Conservation (phyloP, 2,329 filamentous ascomycete genomes). For the Apiospora sp. region DNA sequence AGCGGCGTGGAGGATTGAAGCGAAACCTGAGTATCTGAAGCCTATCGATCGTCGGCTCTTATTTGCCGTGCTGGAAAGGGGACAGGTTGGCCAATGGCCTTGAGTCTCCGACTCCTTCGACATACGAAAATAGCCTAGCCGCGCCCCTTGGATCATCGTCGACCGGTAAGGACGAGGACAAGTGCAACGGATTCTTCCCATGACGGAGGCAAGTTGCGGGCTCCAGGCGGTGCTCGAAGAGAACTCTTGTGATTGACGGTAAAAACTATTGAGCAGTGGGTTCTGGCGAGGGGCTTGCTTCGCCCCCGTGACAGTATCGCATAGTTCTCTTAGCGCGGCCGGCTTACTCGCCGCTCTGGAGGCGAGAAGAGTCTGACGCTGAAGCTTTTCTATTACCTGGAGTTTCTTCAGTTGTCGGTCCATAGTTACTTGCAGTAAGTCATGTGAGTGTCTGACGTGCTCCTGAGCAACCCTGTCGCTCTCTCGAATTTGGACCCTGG, state of each 20-base stretch:
- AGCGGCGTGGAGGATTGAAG: background rate
- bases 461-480: background rate
- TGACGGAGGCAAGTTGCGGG: background rate
- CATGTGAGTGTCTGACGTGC: conserved; percentile 1
- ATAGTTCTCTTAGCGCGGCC: conserved; percentile 21
- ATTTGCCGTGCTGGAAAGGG: background rate
- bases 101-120: conserved; percentile 10
- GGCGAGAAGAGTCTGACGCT: background rate
- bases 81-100: conserved; percentile 26
- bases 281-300: background rate
- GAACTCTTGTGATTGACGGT: too few relatives aligned
- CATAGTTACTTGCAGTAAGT: conserved; percentile 3
- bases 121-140: conserved; percentile 19
- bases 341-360: background rate
- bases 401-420: conserved; percentile 2
- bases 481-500: background rate
- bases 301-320: background rate
- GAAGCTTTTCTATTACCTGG: background rate
- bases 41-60: background rate
- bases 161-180: conserved; percentile 21
- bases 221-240: background rate
- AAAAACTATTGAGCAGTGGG: too few relatives aligned
- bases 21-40: background rate
- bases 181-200: conserved; percentile 6
- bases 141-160: background rate